phyloP scores from a whole-genome alignment of 2,329 filamentous ascomycete species.

The Ophiostoma triangulosporum region DNA sequence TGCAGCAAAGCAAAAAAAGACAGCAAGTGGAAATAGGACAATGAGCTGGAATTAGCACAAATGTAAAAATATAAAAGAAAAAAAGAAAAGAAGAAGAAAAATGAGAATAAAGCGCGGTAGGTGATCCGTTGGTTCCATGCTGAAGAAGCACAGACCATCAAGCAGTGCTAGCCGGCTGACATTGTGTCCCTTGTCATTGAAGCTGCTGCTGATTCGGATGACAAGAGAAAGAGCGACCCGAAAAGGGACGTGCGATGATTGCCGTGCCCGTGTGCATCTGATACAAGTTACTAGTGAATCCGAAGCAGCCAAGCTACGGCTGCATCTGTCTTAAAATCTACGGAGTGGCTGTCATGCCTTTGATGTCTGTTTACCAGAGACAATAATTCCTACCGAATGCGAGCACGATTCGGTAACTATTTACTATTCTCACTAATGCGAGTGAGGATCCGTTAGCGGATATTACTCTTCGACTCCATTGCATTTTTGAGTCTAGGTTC shows the following conservation, averaged over 20 bases:
- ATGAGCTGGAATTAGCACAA: too few species aligned
- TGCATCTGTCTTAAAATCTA: neutral
- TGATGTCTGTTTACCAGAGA: too few species aligned
- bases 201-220: neutral
- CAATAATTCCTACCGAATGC: neutral
- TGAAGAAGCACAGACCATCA: neutral
- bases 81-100: neutral
- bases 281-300: neutral
- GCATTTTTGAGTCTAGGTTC: too few species aligned
- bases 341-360: neutral
- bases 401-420: too few species aligned
- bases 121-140: neutral
- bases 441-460: neutral
- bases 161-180: neutral
- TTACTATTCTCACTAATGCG: too few species aligned
- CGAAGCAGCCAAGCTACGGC: neutral
- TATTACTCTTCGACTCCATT: too few species aligned
- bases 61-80: too few species aligned
- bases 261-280: neutral
- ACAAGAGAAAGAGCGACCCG: too few species aligned
- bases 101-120: neutral
- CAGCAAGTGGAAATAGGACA: too few species aligned
- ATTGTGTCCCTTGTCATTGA: neutral
- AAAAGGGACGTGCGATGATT: conserved; percentile 8
- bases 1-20: too few species aligned